A percentile compares a stretch with the other conserved stretches of the same genome.
These are phyloP conservation scores for Wallacemonas collosoma DNA, from an alignment of 208 protist genomes.

Conservation along the genomic window DNA sequence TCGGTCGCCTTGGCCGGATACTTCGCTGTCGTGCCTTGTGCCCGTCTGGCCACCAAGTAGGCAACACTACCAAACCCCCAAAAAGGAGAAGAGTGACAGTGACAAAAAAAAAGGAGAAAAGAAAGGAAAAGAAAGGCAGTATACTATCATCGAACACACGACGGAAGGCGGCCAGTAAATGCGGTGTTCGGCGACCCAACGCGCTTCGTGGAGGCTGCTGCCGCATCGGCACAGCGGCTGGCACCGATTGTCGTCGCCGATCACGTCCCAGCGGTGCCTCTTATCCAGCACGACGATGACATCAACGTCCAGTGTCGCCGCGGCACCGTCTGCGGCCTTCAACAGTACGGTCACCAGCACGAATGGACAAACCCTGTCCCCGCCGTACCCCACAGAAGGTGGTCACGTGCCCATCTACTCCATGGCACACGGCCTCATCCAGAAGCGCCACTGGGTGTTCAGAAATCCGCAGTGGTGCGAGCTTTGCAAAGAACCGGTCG, in stretches of 20 bases:
- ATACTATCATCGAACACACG: too few species aligned
- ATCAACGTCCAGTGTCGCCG: neutral
- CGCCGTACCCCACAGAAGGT: conserved; percentile 76
- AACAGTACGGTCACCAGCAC: conserved; percentile 10
- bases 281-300: neutral
- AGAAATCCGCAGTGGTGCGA: conserved; percentile 88
- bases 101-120: neutral
- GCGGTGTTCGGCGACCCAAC: neutral
- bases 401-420: conserved; percentile 88
- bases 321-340: neutral
- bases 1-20: too few species aligned
- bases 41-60: neutral
- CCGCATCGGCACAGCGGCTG: neutral
- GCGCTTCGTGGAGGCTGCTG: neutral
- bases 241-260: neutral
- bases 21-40: too few species aligned
- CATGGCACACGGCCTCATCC: conserved; percentile 76
- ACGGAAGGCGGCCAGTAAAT: too few species aligned
- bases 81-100: neutral
- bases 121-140: neutral
- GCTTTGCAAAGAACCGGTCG: conserved; percentile 89
- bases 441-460: conserved; percentile 88
- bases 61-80: neutral
- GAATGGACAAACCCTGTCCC: conserved; percentile 26
- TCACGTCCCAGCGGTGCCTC: neutral